Evolutionary conservation across 371 early-diverging fungal species (phyloP).

Genomic region (Rhizopus arrhizus): DNA sequence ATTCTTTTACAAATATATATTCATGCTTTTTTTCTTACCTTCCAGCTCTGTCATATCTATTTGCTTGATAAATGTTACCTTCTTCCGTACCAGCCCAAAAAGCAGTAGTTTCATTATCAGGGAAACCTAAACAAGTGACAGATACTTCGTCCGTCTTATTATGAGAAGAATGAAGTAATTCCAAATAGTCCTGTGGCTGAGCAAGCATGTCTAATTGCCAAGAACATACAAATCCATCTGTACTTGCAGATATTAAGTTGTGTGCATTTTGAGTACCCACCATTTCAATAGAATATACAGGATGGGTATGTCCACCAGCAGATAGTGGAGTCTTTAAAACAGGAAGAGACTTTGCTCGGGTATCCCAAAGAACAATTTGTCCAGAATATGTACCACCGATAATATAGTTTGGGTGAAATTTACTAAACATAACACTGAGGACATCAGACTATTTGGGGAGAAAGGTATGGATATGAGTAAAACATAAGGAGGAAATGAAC

Average conservation of each 20-base stretch:
- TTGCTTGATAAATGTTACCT: conserved; percentile 89
- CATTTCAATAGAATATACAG: conserved; percentile 85
- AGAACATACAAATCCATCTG: conserved; percentile 93
- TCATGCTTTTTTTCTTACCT: conserved; percentile 38
- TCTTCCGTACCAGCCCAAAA: conserved; percentile 97
- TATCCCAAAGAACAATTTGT: conserved; percentile 97
- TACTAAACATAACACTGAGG: conserved; percentile 84
- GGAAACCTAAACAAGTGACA: conserved; percentile 87
- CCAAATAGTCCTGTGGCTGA: conserved; percentile 88
- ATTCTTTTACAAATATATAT: too few relatives aligned
- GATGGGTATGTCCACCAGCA: conserved; percentile 94
- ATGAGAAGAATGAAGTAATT: conserved; percentile 75
- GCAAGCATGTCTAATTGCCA: conserved; percentile 98
- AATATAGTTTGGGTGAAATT: conserved; percentile 87
- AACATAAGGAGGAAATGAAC: background rate
- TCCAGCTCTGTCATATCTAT: conserved; percentile 92
- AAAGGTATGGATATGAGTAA: conserved; percentile 23
- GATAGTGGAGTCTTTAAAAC: conserved; percentile 86
- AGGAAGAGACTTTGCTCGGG: conserved; percentile 82
- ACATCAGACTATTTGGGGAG: conserved; percentile 72
- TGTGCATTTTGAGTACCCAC: conserved; percentile 95
- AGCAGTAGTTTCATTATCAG: conserved; percentile 86
- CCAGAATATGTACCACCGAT: conserved; percentile 97
- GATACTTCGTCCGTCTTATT: conserved; percentile 90
- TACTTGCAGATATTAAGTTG: conserved; percentile 86